Percentiles rank a stretch among this genome's conserved stretches.
phyloP scores from a whole-genome alignment of 331 rosid genomes.

The Cucumis variabilis region DNA sequence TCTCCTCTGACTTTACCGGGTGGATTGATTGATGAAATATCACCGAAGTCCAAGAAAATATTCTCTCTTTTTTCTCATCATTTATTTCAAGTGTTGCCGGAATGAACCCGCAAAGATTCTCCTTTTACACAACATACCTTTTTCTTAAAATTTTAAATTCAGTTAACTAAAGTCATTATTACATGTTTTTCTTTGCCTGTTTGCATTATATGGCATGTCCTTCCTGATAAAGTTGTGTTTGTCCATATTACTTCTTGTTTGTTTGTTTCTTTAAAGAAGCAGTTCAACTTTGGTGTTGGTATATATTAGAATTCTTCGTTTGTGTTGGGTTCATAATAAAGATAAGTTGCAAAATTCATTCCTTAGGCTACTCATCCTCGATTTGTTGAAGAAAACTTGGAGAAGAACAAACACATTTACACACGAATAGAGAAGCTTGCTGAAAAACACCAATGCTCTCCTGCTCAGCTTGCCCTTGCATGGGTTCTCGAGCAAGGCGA shows the following conservation, averaged over 20 bases:
- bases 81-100: too few species aligned
- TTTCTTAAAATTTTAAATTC: too few species aligned
- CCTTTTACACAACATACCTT: too few species aligned
- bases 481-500: constrained; percentile 80
- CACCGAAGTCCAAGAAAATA: too few species aligned
- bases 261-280: not conserved
- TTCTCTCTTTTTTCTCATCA: too few species aligned
- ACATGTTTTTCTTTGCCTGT: not conserved
- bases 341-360: not conserved
- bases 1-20: too few species aligned
- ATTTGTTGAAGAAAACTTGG: constrained; percentile 54
- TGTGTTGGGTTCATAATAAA: not conserved
- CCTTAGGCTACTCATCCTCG: constrained; percentile 59
- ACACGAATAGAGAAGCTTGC: constrained; percentile 55
- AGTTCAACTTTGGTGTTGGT: not conserved
- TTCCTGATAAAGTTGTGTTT: constrained; percentile 1
- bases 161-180: too few species aligned
- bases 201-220: not conserved
- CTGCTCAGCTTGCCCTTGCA: constrained; percentile 74
- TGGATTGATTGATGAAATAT: too few species aligned
- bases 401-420: constrained; percentile 56
- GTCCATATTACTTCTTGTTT: constrained; percentile 1
- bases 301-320: not conserved
- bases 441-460: constrained; percentile 53
- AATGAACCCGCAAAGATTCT: too few species aligned